Conservation (phyloP, 2,329 filamentous ascomycete species). For the Chrysosporium queenslandicum region DNA sequence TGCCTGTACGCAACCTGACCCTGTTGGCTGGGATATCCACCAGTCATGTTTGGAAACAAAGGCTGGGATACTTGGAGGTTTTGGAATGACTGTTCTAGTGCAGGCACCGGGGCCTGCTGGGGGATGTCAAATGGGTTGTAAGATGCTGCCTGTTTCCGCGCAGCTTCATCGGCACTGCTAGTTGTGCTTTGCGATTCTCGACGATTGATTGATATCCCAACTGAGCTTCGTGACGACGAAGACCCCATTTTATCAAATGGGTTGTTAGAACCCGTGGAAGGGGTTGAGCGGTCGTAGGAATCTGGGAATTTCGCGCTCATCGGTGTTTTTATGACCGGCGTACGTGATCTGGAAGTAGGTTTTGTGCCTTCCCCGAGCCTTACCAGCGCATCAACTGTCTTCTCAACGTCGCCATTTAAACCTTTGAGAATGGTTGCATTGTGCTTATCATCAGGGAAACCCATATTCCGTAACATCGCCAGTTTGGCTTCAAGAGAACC, state of each 20-base stretch:
- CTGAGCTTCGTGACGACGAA: constrained; percentile 22
- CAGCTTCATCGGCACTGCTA: constrained; percentile 22
- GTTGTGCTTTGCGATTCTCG: constrained; percentile 23
- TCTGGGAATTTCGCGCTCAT: constrained; percentile 17
- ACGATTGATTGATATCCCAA: constrained; percentile 21
- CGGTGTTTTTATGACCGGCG: constrained; percentile 36
- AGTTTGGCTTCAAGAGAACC: constrained; percentile 61
- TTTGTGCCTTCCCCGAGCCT: constrained; percentile 62
- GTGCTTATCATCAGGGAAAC: constrained; percentile 71
- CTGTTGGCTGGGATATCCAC: constrained; percentile 44
- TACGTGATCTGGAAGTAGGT: constrained; percentile 45
- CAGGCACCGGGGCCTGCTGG: constrained; percentile 25
- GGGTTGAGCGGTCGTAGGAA: constrained; percentile 16
- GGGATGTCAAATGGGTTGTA: constrained; percentile 61
- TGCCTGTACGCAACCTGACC: constrained; percentile 31
- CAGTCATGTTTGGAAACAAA: constrained; percentile 67
- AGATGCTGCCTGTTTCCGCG: constrained; percentile 23
- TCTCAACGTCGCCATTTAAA: constrained; percentile 74
- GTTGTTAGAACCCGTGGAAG: constrained; percentile 44
- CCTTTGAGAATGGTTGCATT: constrained; percentile 75
- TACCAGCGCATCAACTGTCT: constrained; percentile 73
- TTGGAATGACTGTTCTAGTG: constrained; percentile 61
- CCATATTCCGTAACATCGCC: constrained; percentile 73
- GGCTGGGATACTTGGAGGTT: constrained; percentile 61
- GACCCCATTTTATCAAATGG: constrained; percentile 52